These are phyloP conservation scores for Graphiopsis chlorocephala DNA, from an alignment of 2,329 filamentous ascomycete genomes.

Conservation along the genomic window DNA sequence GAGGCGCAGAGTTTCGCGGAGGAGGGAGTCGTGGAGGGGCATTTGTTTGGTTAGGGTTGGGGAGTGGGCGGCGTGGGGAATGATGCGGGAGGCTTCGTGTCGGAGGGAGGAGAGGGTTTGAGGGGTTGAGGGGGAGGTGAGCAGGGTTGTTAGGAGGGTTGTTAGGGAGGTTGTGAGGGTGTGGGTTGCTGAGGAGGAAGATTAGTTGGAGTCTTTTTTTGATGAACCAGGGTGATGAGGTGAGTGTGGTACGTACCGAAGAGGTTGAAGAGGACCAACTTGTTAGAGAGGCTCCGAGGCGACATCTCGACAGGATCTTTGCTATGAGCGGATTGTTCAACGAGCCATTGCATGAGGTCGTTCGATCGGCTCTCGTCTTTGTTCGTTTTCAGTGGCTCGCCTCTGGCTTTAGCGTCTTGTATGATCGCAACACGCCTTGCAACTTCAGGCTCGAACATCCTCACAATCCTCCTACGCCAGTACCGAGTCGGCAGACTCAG, in stretches of 20 bases:
- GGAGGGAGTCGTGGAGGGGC: slow-evolving; percentile 22
- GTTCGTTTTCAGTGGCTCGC: neutral
- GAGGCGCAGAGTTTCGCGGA: slow-evolving; percentile 23
- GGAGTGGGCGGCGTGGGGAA: neutral
- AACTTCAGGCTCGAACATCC: slow-evolving; percentile 13
- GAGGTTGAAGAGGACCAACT: slow-evolving; percentile 17
- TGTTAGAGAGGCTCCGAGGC: slow-evolving; percentile 7
- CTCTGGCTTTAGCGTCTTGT: neutral
- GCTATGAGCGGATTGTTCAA: slow-evolving; percentile 8
- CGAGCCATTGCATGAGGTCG: slow-evolving; percentile 20
- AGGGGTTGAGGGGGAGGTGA: neutral
- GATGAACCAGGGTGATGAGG: neutral
- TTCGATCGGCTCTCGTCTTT: neutral
- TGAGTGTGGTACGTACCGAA: neutral
- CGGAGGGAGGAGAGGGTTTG: slow-evolving; percentile 15
- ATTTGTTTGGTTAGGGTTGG: slow-evolving; percentile 16
- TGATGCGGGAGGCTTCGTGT: slow-evolving; percentile 10
- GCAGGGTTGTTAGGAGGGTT: slow-evolving; percentile 13
- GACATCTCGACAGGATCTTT: neutral
- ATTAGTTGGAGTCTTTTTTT: neutral
- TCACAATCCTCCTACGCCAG: slow-evolving; percentile 6
- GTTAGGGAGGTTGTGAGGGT: slow-evolving; percentile 7
- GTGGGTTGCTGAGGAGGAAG: neutral
- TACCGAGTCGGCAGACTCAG: slow-evolving; percentile 14
- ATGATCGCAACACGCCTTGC: neutral